These are phyloP conservation scores for Lipomyces starkeyi DNA, from an alignment of 805 yeast species.

Conservation along the genomic window DNA sequence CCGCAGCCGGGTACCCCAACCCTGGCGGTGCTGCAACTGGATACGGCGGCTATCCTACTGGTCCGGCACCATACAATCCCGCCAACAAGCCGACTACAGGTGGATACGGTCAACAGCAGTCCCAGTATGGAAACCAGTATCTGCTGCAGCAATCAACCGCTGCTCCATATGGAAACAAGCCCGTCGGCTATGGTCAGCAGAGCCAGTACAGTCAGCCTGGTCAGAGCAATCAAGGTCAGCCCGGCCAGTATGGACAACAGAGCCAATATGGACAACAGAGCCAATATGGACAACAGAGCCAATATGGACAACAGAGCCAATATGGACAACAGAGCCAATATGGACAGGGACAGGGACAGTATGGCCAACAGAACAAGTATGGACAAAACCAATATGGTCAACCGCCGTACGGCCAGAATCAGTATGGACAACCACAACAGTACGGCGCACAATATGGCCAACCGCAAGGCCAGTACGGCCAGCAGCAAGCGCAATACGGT, in stretches of 20 bases:
- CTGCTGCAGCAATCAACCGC: constrained; percentile 19
- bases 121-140: constrained; percentile 3
- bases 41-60: constrained; percentile 2
- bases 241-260: constrained; percentile 14
- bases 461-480: constrained; percentile 21
- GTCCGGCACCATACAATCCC: constrained; percentile 9
- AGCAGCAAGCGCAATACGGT: constrained; percentile 21
- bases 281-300: constrained; percentile 17
- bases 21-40: constrained; percentile 1
- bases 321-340: no score
- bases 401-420: constrained; percentile 11
- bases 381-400: no score
- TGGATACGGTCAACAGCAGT: not conserved
- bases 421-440: constrained; percentile 13
- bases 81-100: not conserved
- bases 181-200: constrained; percentile 27
- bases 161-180: constrained; percentile 27
- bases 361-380: no score
- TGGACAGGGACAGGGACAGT: constrained; percentile 8
- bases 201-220: constrained; percentile 8
- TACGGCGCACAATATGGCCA: constrained; percentile 28
- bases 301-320: constrained; percentile 21
- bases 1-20: constrained; percentile 23
- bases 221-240: not conserved
- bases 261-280: constrained; percentile 26